Percentiles rank a stretch among this genome's conserved stretches.
Evolutionary conservation across 2,329 filamentous ascomycete species (phyloP).

Genomic region (Rhexocercosporidium sp.): DNA sequence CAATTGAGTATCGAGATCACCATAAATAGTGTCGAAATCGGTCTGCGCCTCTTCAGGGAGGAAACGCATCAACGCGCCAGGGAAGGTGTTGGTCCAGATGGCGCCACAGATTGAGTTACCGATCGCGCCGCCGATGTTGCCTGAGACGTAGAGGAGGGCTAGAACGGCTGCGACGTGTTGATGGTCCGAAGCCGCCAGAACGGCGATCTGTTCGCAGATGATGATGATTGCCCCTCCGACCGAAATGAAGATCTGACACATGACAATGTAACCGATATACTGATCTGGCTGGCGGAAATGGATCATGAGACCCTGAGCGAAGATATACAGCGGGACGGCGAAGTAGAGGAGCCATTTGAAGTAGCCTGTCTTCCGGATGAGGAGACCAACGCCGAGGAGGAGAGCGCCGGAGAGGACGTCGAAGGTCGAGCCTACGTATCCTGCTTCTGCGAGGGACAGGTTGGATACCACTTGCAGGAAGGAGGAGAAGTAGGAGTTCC

Average conservation of each 20-base stretch:
- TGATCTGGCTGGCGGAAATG: conserved; percentile 58
- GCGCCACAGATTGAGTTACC: conserved; percentile 65
- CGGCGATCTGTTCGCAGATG: conserved; percentile 63
- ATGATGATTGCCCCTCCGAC: conserved; percentile 61
- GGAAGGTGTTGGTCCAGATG: conserved; percentile 68
- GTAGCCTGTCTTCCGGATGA: conserved; percentile 40
- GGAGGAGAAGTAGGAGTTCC: conserved; percentile 61
- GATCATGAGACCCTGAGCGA: conserved; percentile 55
- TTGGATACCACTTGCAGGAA: conserved; percentile 60
- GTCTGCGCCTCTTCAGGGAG: conserved; percentile 50
- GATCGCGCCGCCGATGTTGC: conserved; percentile 63
- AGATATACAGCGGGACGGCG: conserved; percentile 14
- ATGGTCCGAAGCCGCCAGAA: conserved; percentile 62
- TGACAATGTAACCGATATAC: conserved; percentile 58
- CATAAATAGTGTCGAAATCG: conserved; percentile 56
- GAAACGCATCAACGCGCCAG: conserved; percentile 53
- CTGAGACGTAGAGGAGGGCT: conserved; percentile 41
- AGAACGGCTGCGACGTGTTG: conserved; percentile 47
- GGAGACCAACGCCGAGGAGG: conserved; percentile 57
- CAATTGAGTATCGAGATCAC: conserved; percentile 56
- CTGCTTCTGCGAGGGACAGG: conserved; percentile 35
- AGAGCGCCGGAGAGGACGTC: conserved; percentile 63
- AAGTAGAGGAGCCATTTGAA: conserved; percentile 32
- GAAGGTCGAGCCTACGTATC: conserved; percentile 43
- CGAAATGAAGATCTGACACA: conserved; percentile 65